A percentile compares a stretch with the other conserved stretches of the same genome.
Evolutionary conservation across 345 rosid species (phyloP).

Genomic region (Melaleuca quinquenervia): DNA sequence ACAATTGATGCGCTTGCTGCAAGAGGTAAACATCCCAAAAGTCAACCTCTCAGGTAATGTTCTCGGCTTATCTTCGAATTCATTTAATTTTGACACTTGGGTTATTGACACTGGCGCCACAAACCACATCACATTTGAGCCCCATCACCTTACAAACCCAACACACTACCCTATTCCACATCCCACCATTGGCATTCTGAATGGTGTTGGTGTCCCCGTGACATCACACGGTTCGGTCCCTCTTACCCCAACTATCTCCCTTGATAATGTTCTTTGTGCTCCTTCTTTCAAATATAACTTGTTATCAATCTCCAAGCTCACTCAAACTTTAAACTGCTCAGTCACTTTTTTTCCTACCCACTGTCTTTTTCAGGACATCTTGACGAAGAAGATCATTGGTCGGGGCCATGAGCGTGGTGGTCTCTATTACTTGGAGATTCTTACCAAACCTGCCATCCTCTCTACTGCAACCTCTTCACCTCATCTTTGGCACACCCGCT

Average conservation of each 20-base stretch:
- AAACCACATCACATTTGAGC: neutral
- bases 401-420: neutral
- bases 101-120: neutral
- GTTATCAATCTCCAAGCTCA: neutral
- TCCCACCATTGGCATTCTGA: neutral
- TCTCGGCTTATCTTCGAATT: neutral
- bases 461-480: neutral
- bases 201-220: neutral
- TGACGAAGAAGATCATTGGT: neutral
- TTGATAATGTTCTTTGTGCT: neutral
- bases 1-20: neutral
- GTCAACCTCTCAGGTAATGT: neutral
- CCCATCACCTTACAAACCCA: neutral
- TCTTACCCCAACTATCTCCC: neutral
- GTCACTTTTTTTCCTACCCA: neutral
- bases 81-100: neutral
- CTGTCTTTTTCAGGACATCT: neutral
- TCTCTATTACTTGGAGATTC: neutral
- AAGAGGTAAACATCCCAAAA: neutral
- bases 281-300: neutral
- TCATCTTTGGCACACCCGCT: neutral
- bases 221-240: accelerated
- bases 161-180: neutral
- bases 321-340: neutral
- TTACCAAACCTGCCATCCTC: accelerated